phyloP scores from a whole-genome alignment of 2,329 filamentous ascomycete species.

The Alternaria ethzedia region DNA sequence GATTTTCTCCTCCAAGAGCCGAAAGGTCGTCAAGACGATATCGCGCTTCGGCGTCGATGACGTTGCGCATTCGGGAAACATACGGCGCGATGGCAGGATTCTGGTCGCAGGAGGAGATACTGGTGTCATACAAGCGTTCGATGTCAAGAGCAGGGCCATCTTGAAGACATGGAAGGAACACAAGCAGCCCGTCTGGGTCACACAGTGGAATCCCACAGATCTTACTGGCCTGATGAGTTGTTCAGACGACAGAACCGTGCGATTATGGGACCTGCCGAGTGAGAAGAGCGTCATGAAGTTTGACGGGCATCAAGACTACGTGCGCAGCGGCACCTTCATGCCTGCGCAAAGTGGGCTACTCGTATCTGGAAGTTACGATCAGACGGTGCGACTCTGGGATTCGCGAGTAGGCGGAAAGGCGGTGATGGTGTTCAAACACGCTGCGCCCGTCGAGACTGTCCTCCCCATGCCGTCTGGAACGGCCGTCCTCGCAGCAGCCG shows the following conservation, averaged over 20 bases:
- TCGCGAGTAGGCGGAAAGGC: slow-evolving; percentile 69
- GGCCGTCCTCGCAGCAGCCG: slow-evolving; percentile 82
- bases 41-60: slow-evolving; percentile 82
- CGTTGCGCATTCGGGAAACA: slow-evolving; percentile 85
- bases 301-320: slow-evolving; percentile 89
- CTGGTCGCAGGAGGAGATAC: slow-evolving; percentile 90
- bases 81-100: slow-evolving; percentile 86
- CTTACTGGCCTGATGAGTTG: slow-evolving; percentile 86
- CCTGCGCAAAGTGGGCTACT: slow-evolving; percentile 73
- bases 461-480: slow-evolving; percentile 86
- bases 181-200: slow-evolving; percentile 91
- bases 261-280: slow-evolving; percentile 90
- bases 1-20: slow-evolving; percentile 89
- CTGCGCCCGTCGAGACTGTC: slow-evolving; percentile 87
- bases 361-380: slow-evolving; percentile 91
- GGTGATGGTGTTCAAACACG: slow-evolving; percentile 94
- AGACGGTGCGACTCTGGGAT: slow-evolving; percentile 94
- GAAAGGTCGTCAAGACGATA: slow-evolving; percentile 92
- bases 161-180: slow-evolving; percentile 95
- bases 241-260: slow-evolving; percentile 90
- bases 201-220: slow-evolving; percentile 88
- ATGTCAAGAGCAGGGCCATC: slow-evolving; percentile 86
- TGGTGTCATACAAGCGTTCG: slow-evolving; percentile 93
- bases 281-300: slow-evolving; percentile 79
- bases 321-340: slow-evolving; percentile 86